Conservation (phyloP, 495 filamentous ascomycete genomes). For the Hyaloscypha variabilis region DNA sequence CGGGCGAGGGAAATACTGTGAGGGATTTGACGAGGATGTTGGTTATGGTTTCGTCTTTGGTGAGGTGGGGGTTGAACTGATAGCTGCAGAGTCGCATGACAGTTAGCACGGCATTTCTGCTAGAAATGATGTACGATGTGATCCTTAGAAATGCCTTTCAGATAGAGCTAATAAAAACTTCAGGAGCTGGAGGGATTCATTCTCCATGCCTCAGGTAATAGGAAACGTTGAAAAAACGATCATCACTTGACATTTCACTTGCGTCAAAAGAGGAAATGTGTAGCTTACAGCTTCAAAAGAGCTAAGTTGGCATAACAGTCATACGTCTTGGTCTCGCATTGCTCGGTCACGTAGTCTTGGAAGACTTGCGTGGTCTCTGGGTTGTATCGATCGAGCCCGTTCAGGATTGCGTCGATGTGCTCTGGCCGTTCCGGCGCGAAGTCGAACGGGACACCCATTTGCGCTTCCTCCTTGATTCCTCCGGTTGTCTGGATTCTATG, state of each 20-base stretch:
- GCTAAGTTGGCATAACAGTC: constrained; percentile 97
- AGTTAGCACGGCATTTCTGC: background rate
- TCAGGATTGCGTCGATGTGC: constrained; percentile 87
- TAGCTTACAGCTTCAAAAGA: constrained; percentile 89
- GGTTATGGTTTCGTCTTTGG: constrained; percentile 94
- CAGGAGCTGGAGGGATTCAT: constrained; percentile 51
- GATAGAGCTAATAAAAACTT: constrained; percentile 67
- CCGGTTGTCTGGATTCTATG: background rate
- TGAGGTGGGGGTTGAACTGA: constrained; percentile 99
- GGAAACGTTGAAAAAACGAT: constrained; percentile 85
- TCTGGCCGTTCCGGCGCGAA: constrained; percentile 71
- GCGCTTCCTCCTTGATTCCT: constrained; percentile 1
- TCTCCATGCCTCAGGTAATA: constrained; percentile 84
- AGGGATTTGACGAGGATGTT: constrained; percentile 98
- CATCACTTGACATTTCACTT: constrained; percentile 59
- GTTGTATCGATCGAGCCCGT: constrained; percentile 97
- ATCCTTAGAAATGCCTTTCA: constrained; percentile 43
- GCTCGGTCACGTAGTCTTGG: constrained; percentile 91
- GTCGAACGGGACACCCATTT: constrained; percentile 54
- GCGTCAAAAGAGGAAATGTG: background rate
- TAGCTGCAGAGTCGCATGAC: constrained; percentile 62
- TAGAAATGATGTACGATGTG: background rate
- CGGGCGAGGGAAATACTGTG: constrained; percentile 94
- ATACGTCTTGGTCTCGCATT: constrained; percentile 92
- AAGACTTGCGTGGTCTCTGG: constrained; percentile 92